Conservation (phyloP, 2,329 filamentous ascomycete genomes). For the Alternaria sp. region DNA sequence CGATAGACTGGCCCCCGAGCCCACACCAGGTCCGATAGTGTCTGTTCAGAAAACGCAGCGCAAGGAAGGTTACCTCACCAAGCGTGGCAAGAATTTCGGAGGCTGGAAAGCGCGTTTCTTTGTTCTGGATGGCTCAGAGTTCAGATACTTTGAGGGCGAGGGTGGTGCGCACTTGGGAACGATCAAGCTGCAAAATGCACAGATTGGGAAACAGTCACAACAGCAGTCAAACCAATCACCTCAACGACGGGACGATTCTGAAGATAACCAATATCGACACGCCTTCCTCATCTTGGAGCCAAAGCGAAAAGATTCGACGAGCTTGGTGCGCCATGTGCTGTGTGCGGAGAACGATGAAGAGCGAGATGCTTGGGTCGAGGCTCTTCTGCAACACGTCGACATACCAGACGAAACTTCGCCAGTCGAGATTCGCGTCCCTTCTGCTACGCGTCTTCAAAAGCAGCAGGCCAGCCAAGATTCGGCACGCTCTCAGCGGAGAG, state of each 20-base stretch:
- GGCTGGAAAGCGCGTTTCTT: constrained; percentile 92
- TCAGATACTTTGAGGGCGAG: constrained; percentile 91
- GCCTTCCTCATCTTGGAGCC: constrained; percentile 94
- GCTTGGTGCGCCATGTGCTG: constrained; percentile 88
- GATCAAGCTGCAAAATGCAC: constrained; percentile 87
- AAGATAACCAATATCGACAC: constrained; percentile 94
- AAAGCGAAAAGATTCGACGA: constrained; percentile 91
- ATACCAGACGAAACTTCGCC: constrained; percentile 59
- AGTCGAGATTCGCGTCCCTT: constrained; percentile 53
- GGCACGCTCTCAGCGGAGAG: constrained; percentile 37
- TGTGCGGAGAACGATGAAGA: constrained; percentile 95
- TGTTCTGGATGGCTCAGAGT: constrained; percentile 69
- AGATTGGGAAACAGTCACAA: constrained; percentile 91
- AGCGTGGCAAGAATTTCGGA: constrained; percentile 97
- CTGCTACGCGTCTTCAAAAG: constrained; percentile 51
- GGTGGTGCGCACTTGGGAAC: constrained; percentile 90
- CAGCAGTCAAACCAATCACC: constrained; percentile 65
- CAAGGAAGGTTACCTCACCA: constrained; percentile 91
- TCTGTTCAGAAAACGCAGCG: constrained; percentile 61
- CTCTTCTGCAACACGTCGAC: constrained; percentile 87
- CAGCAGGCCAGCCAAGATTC: constrained; percentile 35
- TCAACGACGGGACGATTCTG: constrained; percentile 71
- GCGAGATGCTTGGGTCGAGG: constrained; percentile 92
- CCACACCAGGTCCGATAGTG: constrained; percentile 51
- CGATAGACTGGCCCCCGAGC: constrained; percentile 63